Base-by-base conservation (phyloP, 495 filamentous ascomycete species). In the Neurospora sp. region DNA sequence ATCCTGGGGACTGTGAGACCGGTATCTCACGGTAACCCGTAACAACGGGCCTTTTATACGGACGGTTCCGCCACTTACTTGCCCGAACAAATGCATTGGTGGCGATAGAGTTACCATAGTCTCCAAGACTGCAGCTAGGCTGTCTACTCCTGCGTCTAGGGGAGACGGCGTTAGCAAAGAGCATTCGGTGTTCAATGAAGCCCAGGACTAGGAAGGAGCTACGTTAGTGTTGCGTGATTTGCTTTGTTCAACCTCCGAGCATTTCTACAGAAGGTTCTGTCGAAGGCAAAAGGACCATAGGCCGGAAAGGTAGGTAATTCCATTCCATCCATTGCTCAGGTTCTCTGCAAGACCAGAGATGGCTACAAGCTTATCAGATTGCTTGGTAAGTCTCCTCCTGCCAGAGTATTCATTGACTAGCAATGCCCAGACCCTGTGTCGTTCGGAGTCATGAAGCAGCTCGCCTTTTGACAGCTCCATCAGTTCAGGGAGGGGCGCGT, bases 261-360 rank as follows among this genome's bases (percentile, higher is more conserved):
- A 62, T 19, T 0, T 5, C 54, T 28, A 66, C 3, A 66, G 11
- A 19, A 66, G 54, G 7, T 4, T 34, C 7, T 10, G 15, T 66
- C 15, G 54, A 9, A 66, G 15, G 6, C 31, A 31, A 5, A 5
- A 34, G 6, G 54, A 66, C 78, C 78, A 79, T 8, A 79, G 71
- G 21, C 78, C 78, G 4, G 78, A 76, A 19, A 74, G 70, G 31
- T 79, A 79, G 1, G 78, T 74, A 19, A 70, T 24, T 0, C 48
- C 59, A 38, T 78, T 1, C 54, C 54, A 66, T 19, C 28, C 7
- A 1, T 9, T 66, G 28, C 28, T 19, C 13, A 66, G 8, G 0
- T 8, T 0, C 2, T n/a, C 48, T 2, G 73, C 69, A 0, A 79
- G 66, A 4, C 71, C 76, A 0, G 74, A 69, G 4, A 79, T 40